These are phyloP conservation scores for Saturnispora silvae DNA, from an alignment of 805 yeast genomes.

Conservation along the genomic window DNA sequence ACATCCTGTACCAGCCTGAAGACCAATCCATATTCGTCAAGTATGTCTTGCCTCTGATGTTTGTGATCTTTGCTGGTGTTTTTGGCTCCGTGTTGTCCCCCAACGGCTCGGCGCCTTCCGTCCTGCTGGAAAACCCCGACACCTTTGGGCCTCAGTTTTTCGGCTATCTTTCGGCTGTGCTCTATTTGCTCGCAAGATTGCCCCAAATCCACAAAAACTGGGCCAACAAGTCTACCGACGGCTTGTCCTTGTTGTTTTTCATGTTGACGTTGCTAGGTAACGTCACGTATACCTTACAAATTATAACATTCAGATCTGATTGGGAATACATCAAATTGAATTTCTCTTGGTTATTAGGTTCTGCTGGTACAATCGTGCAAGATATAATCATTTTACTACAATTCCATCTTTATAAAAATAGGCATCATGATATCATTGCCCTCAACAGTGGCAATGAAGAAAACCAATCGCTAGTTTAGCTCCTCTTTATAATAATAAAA, in stretches of 20 bases:
- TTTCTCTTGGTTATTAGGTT: constrained; percentile 69
- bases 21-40: constrained; percentile 36
- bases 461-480: no score
- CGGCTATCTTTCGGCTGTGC: constrained; percentile 59
- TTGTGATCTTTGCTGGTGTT: constrained; percentile 54
- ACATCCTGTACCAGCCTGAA: constrained; percentile 38
- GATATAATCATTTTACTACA: constrained; percentile 57
- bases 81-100: constrained; percentile 48
- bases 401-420: constrained; percentile 44
- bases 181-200: constrained; percentile 58
- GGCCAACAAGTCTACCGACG: constrained; percentile 67
- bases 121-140: background rate
- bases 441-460: background rate
- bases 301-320: constrained; percentile 55
- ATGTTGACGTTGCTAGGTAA: constrained; percentile 67
- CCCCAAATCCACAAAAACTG: constrained; percentile 85
- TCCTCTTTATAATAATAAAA: no score
- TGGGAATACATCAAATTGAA: constrained; percentile 48
- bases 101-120: constrained; percentile 15
- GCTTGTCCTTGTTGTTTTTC: constrained; percentile 76
- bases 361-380: constrained; percentile 66
- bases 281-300: constrained; percentile 65
- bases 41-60: constrained; percentile 46
- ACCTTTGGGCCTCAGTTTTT: constrained; percentile 42
- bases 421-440: background rate